Base-by-base conservation (phyloP, 176 grass and related monocot species). In the Guadua angustifolia region DNA sequence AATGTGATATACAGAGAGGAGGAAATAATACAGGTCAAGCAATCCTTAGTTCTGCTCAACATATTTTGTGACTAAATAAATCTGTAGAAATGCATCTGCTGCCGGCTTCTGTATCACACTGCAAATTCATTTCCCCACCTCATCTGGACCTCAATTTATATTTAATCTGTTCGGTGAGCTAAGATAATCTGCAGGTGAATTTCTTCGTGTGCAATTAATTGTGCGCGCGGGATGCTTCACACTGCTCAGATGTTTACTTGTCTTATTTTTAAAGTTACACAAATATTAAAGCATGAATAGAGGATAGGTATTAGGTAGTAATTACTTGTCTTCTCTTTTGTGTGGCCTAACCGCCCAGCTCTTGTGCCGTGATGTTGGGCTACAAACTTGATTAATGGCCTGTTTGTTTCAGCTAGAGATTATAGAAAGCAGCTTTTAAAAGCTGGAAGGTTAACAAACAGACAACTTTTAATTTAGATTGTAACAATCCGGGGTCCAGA, bases 41-140 rank as follows among this genome's bases (percentile, higher is more conserved):
- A 32, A 58, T 59, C 47, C 56, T 19, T 38, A 25, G 14, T 68
- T 70, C 5, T 17, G 4, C 6, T 19, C 7, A 19, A 51, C 71
- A 32, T 33, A 73, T 25, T 36, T 4, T 71, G 14, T 32, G 6
- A 2, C 45, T 12, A 38, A 86, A 84, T 85, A 82, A 89, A 40
- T 60, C 36, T 66, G 25, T 73, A 51, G 47, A 63, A 35, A 86
- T 40, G 45, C 55, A 72, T 77, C 18, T 39, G 0, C 65, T 39
- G 58, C 26, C 9, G 25, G 52, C 22, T 32, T 40, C 2, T 69
- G 60, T 21, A 56, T 72, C n/a, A 4, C 53, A 60, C 11, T 81
- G 19, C 19, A 50, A 0, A 29, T 6, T 47, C 16, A 14, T 58
- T 35, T 60, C 46, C 1, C 19, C 17, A 16, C 18, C 6, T 79